These are phyloP conservation scores for Leucocoprinus leucothites DNA, from an alignment of 768 basidiomycete genomes.

Conservation along the genomic window DNA sequence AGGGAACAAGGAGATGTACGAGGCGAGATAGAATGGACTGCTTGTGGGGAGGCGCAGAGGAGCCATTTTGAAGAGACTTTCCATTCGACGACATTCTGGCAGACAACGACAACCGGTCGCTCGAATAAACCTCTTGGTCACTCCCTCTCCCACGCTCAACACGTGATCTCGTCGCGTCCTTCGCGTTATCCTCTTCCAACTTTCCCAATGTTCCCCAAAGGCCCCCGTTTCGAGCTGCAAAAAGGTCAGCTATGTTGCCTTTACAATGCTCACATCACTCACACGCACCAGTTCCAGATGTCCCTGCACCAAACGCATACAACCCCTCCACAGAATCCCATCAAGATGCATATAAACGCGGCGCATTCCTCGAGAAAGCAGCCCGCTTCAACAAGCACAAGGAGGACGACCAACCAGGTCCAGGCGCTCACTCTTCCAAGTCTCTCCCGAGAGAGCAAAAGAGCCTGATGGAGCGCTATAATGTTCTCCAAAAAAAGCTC, in stretches of 20 bases:
- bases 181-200: neutral
- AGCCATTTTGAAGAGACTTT: conserved; percentile 7
- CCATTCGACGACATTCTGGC: neutral
- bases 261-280: too few relatives aligned
- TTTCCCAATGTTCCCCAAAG: conserved; percentile 46
- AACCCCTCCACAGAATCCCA: too few relatives aligned
- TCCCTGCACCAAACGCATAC: too few relatives aligned
- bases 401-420: too few relatives aligned
- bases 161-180: conserved; percentile 23
- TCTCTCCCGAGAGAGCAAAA: conserved; percentile 14
- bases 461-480: conserved; percentile 44
- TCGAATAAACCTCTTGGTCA: too few relatives aligned
- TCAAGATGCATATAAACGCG: too few relatives aligned
- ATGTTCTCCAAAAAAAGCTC: conserved; percentile 56
- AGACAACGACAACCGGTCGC: too few relatives aligned
- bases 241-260: conserved; percentile 40
- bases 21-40: conserved; percentile 58
- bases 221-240: conserved; percentile 40
- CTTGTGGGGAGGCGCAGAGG: conserved; percentile 23
- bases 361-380: too few relatives aligned
- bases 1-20: conserved; percentile 62
- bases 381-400: too few relatives aligned
- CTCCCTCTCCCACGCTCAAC: conserved; percentile 8
- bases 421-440: too few relatives aligned
- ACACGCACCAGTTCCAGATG: too few relatives aligned